phyloP scores from a whole-genome alignment of 2,329 filamentous ascomycete species.

The Xylaria sp. region DNA sequence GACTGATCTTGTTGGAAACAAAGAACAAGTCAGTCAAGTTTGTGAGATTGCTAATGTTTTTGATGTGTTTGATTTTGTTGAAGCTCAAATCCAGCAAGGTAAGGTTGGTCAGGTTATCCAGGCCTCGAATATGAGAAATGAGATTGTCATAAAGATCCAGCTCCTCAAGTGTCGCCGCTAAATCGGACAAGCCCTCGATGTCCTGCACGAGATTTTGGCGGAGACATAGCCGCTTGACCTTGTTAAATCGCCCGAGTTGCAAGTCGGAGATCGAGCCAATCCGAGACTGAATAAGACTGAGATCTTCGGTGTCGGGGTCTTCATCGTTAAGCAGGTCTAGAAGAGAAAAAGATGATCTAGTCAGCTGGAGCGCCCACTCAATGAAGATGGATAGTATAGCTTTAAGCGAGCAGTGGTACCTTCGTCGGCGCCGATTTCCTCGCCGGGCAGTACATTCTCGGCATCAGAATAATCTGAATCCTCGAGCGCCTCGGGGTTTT shows the following conservation, averaged over 20 bases:
- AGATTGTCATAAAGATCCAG: slow-evolving; percentile 98
- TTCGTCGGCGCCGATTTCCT: slow-evolving; percentile 84
- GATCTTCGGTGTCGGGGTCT: slow-evolving; percentile 74
- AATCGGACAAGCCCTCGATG: slow-evolving; percentile 76
- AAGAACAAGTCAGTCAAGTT: slow-evolving; percentile 88
- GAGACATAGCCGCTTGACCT: slow-evolving; percentile 82
- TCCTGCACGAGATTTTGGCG: slow-evolving; percentile 90
- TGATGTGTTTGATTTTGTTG: slow-evolving; percentile 99
- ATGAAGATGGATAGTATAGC: neutral
- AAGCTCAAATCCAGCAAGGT: slow-evolving; percentile 90
- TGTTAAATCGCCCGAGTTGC: slow-evolving; percentile 83
- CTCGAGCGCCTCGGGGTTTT: slow-evolving; percentile 83
- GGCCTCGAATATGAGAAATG: slow-evolving; percentile 84
- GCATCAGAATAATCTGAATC: slow-evolving; percentile 88
- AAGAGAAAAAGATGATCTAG: neutral
- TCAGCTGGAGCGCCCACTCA: slow-evolving; percentile 38
- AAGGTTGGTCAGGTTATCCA: slow-evolving; percentile 81
- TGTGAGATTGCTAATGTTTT: slow-evolving; percentile 81
- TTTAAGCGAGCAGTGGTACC: slow-evolving; percentile 58
- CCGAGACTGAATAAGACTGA: slow-evolving; percentile 90
- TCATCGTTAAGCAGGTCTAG: slow-evolving; percentile 71
- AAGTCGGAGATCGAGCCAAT: slow-evolving; percentile 82
- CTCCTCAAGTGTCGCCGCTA: slow-evolving; percentile 78
- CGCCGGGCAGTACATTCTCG: slow-evolving; percentile 73
- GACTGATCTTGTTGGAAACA: slow-evolving; percentile 92